Evolutionary conservation across 2,329 filamentous ascomycete species (phyloP), one percentile per base, ranked within the genome.

Genomic region (Gaeumannomyces sp.): DNA sequence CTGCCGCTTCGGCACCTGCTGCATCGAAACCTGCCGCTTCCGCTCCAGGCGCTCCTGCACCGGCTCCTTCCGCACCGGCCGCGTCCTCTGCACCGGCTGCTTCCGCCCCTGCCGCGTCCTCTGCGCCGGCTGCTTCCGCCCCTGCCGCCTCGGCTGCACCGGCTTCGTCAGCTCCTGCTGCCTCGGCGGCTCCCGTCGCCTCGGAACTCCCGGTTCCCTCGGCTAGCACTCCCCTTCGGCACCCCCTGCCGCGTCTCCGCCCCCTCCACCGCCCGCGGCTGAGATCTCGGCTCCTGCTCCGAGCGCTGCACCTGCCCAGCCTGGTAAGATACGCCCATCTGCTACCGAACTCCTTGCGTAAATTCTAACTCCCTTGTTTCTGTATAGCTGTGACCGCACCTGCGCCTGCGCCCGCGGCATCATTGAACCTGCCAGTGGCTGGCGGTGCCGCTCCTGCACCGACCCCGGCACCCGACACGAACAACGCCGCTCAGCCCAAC

Each of bases 401-500:
- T 38, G 19, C 33, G n/a, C 33, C 59, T 11, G 25, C 35, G 22
- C 35, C 35, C 7, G 27, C 53, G 10, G 64, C 67, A 22, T 68
- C 70, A 1, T 66, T 69, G 2, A 64, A 67, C 1, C 67, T 70
- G 11, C 68, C 70, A 2, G 71, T 70, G 3, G 67, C 66, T 16
- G 35, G 33, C 33, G 65, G 68, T 22, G 69, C 71, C 1, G 67
- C 68, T 2, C 67, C 69, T 13, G 65, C 63, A 16, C 66, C 67
- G 31, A 70, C 72, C 0, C 59, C 67, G 3, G 69, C 69, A 0
- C 72, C 70, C 0, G 69, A 62, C 1, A 71, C 71, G 56, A 71
- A 70, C 61, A 68, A 68, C 61, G 71, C 72, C 35, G 66, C 65
- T 6, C 64, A 69, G 59, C 68, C 73, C 4, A 70, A 68, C 2